A percentile compares a stretch with the other conserved stretches of the same genome.
Evolutionary conservation across 2,329 filamentous ascomycete genomes (phyloP).

Genomic region (Diplocarpon rosae): DNA sequence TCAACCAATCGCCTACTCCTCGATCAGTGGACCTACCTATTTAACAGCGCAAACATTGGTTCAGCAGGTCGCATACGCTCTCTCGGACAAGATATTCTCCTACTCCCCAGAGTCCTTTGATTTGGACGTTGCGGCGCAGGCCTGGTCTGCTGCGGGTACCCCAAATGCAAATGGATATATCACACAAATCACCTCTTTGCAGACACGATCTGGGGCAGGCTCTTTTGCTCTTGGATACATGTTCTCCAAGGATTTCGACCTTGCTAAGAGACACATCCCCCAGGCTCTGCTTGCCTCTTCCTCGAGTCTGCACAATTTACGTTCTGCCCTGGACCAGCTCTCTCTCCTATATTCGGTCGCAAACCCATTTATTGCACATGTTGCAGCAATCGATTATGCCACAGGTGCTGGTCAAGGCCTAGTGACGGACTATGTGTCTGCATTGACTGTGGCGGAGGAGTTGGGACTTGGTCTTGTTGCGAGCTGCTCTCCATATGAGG

Average conservation of each 20-base stretch:
- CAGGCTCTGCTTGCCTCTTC: conserved; percentile 85
- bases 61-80: conserved; percentile 88
- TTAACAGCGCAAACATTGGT: conserved; percentile 86
- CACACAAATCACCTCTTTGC: conserved; percentile 67
- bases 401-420: conserved; percentile 54
- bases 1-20: conserved; percentile 40
- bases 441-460: conserved; percentile 75
- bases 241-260: conserved; percentile 92
- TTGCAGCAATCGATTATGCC: conserved; percentile 81
- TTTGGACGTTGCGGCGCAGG: conserved; percentile 69
- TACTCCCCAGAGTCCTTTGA: conserved; percentile 93
- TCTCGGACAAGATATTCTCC: conserved; percentile 95
- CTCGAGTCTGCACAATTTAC: conserved; percentile 68
- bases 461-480: conserved; percentile 78
- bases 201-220: conserved; percentile 82
- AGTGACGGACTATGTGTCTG: conserved; percentile 76
- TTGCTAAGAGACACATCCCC: conserved; percentile 81
- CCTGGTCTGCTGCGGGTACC: conserved; percentile 61
- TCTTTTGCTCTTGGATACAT: conserved; percentile 91
- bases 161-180: conserved; percentile 73
- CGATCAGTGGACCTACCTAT: conserved; percentile 80
- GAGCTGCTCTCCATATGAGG: conserved; percentile 78
- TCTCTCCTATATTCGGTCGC: conserved; percentile 83
- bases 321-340: conserved; percentile 79
- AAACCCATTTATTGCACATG: conserved; percentile 84